Conservation (phyloP, 495 filamentous ascomycete genomes). For the Penicillium canescens region DNA sequence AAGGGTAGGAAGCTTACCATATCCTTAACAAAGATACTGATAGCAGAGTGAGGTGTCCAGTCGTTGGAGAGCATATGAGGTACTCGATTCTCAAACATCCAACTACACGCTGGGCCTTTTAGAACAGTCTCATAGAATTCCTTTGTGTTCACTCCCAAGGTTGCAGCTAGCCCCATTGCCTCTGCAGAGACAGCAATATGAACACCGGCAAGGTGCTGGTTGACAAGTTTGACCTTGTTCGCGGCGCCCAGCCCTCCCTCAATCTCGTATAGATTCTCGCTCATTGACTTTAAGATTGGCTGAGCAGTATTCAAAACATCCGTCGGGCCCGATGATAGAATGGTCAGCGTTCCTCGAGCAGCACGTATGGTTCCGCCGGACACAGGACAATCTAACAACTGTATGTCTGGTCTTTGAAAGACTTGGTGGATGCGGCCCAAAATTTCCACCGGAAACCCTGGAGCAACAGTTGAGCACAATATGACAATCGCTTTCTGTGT, state of each 20-base stretch:
- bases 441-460: constrained; percentile 1
- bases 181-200: constrained; percentile 11
- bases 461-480: constrained; percentile 11
- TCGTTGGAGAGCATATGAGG: constrained; percentile 10
- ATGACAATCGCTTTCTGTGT: constrained; percentile 4
- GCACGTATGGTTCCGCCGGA: constrained; percentile 12
- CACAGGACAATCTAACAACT: constrained; percentile 11
- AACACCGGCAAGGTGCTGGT: constrained; percentile 13
- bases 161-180: constrained; percentile 11
- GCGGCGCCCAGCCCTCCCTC: constrained; percentile 7
- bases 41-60: constrained; percentile 12
- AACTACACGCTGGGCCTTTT: constrained; percentile 9
- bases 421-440: not conserved
- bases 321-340: constrained; percentile 7
- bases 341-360: constrained; percentile 4
- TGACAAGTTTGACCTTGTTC: constrained; percentile 13
- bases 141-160: constrained; percentile 11
- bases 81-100: constrained; percentile 15
- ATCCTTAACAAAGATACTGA: constrained; percentile 13
- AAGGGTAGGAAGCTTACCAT: constrained; percentile 1
- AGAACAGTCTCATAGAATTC: constrained; percentile 6
- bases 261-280: constrained; percentile 7
- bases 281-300: constrained; percentile 9
- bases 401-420: constrained; percentile 5
- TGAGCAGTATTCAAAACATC: constrained; percentile 1